Conservation (phyloP, 139 green algal genomes). For the Trebouxia sp. region DNA sequence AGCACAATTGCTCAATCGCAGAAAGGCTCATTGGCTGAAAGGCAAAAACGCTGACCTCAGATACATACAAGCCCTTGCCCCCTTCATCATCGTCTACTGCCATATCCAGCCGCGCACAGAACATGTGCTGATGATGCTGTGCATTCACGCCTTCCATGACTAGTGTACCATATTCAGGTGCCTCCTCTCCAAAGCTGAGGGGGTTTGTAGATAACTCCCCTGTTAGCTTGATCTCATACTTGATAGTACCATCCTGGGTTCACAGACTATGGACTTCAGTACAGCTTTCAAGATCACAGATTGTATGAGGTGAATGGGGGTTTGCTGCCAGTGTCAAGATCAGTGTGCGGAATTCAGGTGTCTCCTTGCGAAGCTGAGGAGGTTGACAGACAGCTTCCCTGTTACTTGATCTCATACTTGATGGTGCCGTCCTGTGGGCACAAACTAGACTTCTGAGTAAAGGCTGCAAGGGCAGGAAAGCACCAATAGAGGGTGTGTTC, state of each 20-base stretch:
- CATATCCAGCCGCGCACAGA: constrained; percentile 71
- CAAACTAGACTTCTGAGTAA: neutral
- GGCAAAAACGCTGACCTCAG: constrained; percentile 38
- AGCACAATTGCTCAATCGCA: neutral
- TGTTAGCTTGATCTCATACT: constrained; percentile 69
- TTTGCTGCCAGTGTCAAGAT: constrained; percentile 38
- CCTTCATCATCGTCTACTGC: constrained; percentile 58
- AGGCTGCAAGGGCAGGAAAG: neutral
- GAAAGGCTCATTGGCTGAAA: neutral
- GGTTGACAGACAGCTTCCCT: constrained; percentile 69
- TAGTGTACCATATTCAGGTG: constrained; percentile 54
- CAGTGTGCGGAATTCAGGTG: constrained; percentile 53
- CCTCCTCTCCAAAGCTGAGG: constrained; percentile 48
- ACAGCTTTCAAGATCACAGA: neutral
- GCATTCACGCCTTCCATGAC: constrained; percentile 71
- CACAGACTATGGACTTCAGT: neutral
- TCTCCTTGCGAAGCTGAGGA: constrained; percentile 48
- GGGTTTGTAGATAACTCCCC: constrained; percentile 73
- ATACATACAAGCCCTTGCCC: constrained; percentile 45
- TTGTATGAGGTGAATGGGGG: neutral
- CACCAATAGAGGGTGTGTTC: too few relatives aligned
- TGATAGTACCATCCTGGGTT: constrained; percentile 51
- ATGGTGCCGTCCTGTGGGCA: constrained; percentile 49
- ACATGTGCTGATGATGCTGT: constrained; percentile 79
- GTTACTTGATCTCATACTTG: constrained; percentile 68